These are phyloP conservation scores for Phaeomoniella chlamydospora DNA, from an alignment of 2,329 filamentous ascomycete genomes.

Conservation along the genomic window DNA sequence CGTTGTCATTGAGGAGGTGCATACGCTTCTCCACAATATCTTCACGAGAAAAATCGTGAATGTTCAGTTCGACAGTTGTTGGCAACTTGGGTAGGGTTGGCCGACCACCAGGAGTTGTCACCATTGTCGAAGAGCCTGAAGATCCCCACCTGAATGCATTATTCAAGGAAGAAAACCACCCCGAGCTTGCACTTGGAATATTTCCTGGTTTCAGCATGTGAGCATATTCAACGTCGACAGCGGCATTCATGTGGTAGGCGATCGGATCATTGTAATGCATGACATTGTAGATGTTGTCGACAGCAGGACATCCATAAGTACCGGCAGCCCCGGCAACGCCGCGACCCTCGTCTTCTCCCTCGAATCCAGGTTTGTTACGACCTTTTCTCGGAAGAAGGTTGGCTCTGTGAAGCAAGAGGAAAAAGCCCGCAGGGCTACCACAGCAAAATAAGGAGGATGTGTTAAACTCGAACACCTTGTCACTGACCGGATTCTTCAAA, in stretches of 20 bases:
- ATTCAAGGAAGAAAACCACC: slow-evolving; percentile 50
- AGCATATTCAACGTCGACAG: slow-evolving; percentile 70
- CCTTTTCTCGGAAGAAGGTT: slow-evolving; percentile 62
- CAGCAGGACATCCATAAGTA: slow-evolving; percentile 75
- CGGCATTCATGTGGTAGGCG: slow-evolving; percentile 81
- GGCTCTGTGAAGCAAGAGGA: slow-evolving; percentile 64
- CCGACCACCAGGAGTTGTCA: slow-evolving; percentile 31
- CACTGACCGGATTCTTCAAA: slow-evolving; percentile 21
- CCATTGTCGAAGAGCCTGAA: slow-evolving; percentile 42
- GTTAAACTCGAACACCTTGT: slow-evolving; percentile 72
- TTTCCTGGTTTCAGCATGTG: slow-evolving; percentile 60
- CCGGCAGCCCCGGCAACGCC: slow-evolving; percentile 64
- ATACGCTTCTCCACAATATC: slow-evolving; percentile 85
- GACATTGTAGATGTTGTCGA: slow-evolving; percentile 95
- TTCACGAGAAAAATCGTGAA: slow-evolving; percentile 85
- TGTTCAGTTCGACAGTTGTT: slow-evolving; percentile 77
- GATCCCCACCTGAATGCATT: slow-evolving; percentile 46
- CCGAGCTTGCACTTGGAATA: slow-evolving; percentile 58
- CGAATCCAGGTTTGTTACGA: slow-evolving; percentile 59
- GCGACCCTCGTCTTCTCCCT: slow-evolving; percentile 44
- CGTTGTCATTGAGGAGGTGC: slow-evolving; percentile 83
- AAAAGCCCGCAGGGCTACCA: slow-evolving; percentile 85
- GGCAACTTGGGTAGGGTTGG: slow-evolving; percentile 52
- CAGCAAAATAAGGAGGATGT: slow-evolving; percentile 79
- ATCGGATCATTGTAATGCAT: slow-evolving; percentile 68